Evolutionary conservation across 2,329 filamentous ascomycete species (phyloP), one percentile per base, ranked within the genome.

Genomic region (Hypoxylon sp.): DNA sequence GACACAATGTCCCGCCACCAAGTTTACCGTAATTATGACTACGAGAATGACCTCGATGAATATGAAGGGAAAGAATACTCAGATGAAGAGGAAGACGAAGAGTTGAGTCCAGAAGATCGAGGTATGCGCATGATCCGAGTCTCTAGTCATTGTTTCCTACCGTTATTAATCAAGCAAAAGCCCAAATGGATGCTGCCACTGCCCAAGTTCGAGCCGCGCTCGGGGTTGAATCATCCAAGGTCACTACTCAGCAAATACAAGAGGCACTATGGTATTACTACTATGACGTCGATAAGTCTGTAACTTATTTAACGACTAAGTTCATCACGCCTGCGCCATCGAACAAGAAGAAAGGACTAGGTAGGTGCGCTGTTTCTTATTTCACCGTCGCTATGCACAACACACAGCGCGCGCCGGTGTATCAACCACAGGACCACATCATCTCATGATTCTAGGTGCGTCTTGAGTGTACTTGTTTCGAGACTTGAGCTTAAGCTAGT

Each of bases 211-310:
- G 88, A 65, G 84, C 84, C 68, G 85, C 86, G 8, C 83, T 97
- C n/a, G 91, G 89, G 5, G 79, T 82, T 9, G 84, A 88, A 67
- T 83, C 85, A 33, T 81, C 81, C 71, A 89, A 87, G 68, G 85
- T 91, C 74, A 87, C 85, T 37, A 81, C 79, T 50, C 79, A 76
- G 39, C 91, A 97, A 77, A 95, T 98, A 69, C 90, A 97, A 78
- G 95, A 98, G 68, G 88, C 94, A 0, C 81, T 99, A 14, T 98
- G 94, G 94, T 90, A 99, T 80, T 98, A 98, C 80, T 98, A 95
- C 79, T 98, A 94, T 78, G 94, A 99, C 75, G 85, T 97, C 31
- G 91, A 90, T 63, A 97, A 97, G 80, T 90, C 93, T 0, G 91
- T 97, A 39, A 85, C 87, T 63, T 98, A 97, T 77, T 81, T 99